A percentile compares a stretch with the other conserved stretches of the same genome.
These are phyloP conservation scores for Capsicum chinense DNA, from an alignment of 257 asterid species.

Conservation along the genomic window DNA sequence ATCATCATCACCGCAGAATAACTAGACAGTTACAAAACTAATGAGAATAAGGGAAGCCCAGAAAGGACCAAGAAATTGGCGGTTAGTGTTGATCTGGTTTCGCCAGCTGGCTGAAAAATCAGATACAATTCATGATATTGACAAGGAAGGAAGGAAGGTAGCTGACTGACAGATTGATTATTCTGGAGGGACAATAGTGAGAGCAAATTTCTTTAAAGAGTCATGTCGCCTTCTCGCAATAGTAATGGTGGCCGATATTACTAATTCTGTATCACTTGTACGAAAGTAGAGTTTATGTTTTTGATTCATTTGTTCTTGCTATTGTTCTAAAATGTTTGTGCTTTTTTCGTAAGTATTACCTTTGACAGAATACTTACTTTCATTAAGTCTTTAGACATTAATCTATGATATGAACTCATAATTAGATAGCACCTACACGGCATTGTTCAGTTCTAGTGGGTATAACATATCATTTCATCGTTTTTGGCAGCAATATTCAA, in stretches of 20 bases:
- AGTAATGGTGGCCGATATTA: constrained; percentile 6
- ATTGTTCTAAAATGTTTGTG: not conserved
- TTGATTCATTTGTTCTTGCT: not conserved
- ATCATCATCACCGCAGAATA: too few relatives aligned
- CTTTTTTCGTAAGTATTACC: not conserved
- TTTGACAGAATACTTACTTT: constrained; percentile 14
- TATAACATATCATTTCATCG: constrained; percentile 33
- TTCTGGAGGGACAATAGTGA: not conserved
- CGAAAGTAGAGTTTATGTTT: constrained; percentile 1
- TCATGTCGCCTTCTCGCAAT: not conserved
- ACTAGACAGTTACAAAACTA: too few relatives aligned
- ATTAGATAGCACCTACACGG: not conserved
- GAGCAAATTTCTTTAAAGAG: constrained; percentile 17
- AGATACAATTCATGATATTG: too few relatives aligned
- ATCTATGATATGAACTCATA: constrained; percentile 11
- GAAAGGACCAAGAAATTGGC: too few relatives aligned
- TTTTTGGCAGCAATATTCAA: constrained; percentile 85
- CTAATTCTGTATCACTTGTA: not conserved
- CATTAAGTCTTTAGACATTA: constrained; percentile 10
- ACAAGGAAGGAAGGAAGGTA: too few relatives aligned
- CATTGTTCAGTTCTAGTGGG: constrained; percentile 14
- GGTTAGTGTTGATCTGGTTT: too few relatives aligned
- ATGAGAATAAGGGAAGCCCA: too few relatives aligned
- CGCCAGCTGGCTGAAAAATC: too few relatives aligned
- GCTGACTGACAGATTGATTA: not conserved